These are phyloP conservation scores for Hysterium pulicare DNA, from an alignment of 2,329 filamentous ascomycete species.

Conservation along the genomic window DNA sequence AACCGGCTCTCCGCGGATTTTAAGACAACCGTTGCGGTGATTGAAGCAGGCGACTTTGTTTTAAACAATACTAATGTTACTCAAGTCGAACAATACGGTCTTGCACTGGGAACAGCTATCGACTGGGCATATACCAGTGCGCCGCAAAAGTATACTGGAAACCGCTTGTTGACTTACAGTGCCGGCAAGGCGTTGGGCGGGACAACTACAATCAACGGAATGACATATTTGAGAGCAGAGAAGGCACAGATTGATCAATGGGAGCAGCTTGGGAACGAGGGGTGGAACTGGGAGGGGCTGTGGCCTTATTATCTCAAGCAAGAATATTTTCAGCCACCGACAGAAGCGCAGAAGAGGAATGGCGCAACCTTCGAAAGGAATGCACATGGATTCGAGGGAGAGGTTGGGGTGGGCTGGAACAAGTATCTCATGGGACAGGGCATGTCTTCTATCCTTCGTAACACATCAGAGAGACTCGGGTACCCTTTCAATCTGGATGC, in stretches of 20 bases:
- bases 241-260: slow-evolving; percentile 31
- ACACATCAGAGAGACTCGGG: slow-evolving; percentile 33
- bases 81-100: slow-evolving; percentile 18
- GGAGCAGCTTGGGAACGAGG: slow-evolving; percentile 31
- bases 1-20: slow-evolving; percentile 6
- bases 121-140: slow-evolving; percentile 42
- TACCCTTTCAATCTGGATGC: slow-evolving; percentile 41
- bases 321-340: slow-evolving; percentile 25
- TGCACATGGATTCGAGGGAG: slow-evolving; percentile 21
- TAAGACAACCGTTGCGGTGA: slow-evolving; percentile 26
- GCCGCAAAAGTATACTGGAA: slow-evolving; percentile 36
- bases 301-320: slow-evolving; percentile 25
- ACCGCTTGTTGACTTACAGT: slow-evolving; percentile 24
- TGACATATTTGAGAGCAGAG: slow-evolving; percentile 35
- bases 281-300: slow-evolving; percentile 32
- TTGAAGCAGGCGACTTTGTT: slow-evolving; percentile 29
- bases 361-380: slow-evolving; percentile 23
- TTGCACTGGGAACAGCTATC: slow-evolving; percentile 26
- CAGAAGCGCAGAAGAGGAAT: slow-evolving; percentile 10
- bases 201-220: slow-evolving; percentile 38
- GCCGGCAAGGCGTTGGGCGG: slow-evolving; percentile 37
- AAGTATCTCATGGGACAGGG: slow-evolving; percentile 22
- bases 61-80: slow-evolving; percentile 31
- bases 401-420: slow-evolving; percentile 27
- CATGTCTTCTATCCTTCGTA: slow-evolving; percentile 31